These are phyloP conservation scores for Neovahlkampfia damariscottae DNA, from an alignment of 78 protist genomes.

Conservation along the genomic window DNA sequence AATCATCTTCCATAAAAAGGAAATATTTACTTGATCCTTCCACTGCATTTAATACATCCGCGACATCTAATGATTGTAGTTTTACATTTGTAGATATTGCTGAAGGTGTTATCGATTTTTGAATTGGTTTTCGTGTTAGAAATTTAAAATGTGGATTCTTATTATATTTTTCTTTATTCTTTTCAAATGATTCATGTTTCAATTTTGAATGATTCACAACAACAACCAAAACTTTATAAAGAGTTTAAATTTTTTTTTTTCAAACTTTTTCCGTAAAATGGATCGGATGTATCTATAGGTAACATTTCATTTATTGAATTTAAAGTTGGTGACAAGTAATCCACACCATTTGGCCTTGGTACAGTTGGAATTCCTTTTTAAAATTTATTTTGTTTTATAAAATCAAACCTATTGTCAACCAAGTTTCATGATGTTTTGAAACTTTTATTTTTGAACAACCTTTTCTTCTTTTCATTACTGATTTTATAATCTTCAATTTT, in stretches of 20 bases:
- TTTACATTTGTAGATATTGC: neutral
- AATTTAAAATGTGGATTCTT: neutral
- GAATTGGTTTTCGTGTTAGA: neutral
- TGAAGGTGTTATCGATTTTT: too few species aligned
- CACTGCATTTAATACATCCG: neutral
- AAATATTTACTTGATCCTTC: neutral
- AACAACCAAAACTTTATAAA: too few species aligned
- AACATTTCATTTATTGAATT: neutral
- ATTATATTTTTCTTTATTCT: neutral
- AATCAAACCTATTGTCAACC: too few species aligned
- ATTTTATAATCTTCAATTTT: too few species aligned
- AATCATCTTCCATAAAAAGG: conserved; percentile 28
- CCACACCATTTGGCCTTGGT: neutral
- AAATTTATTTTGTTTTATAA: too few species aligned
- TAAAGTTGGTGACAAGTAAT: conserved; percentile 11
- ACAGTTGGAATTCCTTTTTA: conserved; percentile 20
- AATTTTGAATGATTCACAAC: neutral
- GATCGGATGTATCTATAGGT: neutral
- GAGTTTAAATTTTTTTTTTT: too few species aligned
- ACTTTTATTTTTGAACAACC: too few species aligned
- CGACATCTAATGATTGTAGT: conserved; percentile 22
- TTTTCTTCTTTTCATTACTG: too few species aligned
- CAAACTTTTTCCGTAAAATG: neutral
- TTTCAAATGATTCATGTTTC: neutral
- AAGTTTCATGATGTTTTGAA: too few species aligned